Base-by-base conservation (phyloP, 306 rosid species). In the Quercus berberidifolia region DNA sequence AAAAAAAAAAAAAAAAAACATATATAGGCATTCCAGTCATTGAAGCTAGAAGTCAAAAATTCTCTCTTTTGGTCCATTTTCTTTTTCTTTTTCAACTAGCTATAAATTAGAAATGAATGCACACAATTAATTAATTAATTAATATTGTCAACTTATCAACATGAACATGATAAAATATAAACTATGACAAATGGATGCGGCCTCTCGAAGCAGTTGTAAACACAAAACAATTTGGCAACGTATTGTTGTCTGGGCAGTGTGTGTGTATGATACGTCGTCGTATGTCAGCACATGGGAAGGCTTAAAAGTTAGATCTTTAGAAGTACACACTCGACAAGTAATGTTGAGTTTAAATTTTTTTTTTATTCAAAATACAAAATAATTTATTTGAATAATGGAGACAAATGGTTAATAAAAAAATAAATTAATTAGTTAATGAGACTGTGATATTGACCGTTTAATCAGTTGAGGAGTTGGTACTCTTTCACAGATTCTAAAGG, bases 401-500 rank as follows among this genome's bases (percentile, higher is more conserved):
- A 38, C 59, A 18, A 41, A 28, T 30, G 55, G 76, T 65, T 71
- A 71, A 71, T 35, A 4, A 8, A 41, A 5, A 33, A 35, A 35
- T 5, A 0, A 35, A 35, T 20, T 1, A 5, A 46, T 25, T 64
- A 41, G 12, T 49, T 10, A 49, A 49, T 12, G 54, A 60, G 25
- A 43, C n/a, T 23, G 43, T 57, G 72, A 35, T 18, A 60, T 73
- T 73, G 84, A 74, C 82, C 80, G 70, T 84, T 65, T 65, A 72
- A 49, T 49, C 74, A 35, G 81, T 59, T 60, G 85, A 79, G 73
- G 82, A 75, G 71, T 46, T 38, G 5, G 3, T 79, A 55, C 84
- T 76, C 80, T 75, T 86, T 86, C 83, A 6, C 19, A 64, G 5
- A 54, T 17, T 74, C 85, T 56, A 83, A 82, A 59, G 74, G 89